Conservation (phyloP, 257 asterid species). For the Jacaranda copaia region DNA sequence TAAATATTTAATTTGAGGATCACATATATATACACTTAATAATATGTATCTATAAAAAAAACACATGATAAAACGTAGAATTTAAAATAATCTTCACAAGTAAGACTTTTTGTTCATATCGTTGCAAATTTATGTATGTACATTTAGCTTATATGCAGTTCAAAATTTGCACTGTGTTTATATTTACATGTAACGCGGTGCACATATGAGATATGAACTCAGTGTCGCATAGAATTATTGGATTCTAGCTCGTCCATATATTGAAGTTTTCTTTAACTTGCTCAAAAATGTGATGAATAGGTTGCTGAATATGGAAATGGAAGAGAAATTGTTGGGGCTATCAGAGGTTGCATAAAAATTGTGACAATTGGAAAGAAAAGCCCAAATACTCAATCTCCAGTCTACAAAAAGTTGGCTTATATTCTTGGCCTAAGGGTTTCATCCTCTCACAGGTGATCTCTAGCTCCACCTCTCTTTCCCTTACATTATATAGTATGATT, state of each 20-base stretch:
- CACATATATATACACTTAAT: too few relatives aligned
- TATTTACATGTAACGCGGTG: not conserved
- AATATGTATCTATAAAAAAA: too few relatives aligned
- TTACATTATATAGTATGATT: not conserved
- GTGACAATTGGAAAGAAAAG: not conserved
- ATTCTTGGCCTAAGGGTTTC: not conserved
- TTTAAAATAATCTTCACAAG: too few relatives aligned
- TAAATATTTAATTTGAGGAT: too few relatives aligned
- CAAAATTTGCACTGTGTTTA: too few relatives aligned
- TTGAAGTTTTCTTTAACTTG: not conserved
- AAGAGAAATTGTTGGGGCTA: not conserved
- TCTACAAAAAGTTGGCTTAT: not conserved
- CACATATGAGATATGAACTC: too few relatives aligned
- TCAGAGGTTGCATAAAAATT: not conserved
- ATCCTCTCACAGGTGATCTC: not conserved
- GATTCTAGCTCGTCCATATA: not conserved
- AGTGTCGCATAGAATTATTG: too few relatives aligned
- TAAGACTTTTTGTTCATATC: not conserved
- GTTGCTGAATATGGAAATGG: conserved; percentile 4
- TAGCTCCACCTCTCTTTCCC: not conserved
- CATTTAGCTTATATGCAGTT: too few relatives aligned
- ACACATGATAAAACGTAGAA: too few relatives aligned
- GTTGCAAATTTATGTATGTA: not conserved
- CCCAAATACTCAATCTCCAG: not conserved
- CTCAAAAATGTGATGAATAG: not conserved